phyloP scores from a whole-genome alignment of 1,284 basidiomycete species.

The Irpex rosettiformis region DNA sequence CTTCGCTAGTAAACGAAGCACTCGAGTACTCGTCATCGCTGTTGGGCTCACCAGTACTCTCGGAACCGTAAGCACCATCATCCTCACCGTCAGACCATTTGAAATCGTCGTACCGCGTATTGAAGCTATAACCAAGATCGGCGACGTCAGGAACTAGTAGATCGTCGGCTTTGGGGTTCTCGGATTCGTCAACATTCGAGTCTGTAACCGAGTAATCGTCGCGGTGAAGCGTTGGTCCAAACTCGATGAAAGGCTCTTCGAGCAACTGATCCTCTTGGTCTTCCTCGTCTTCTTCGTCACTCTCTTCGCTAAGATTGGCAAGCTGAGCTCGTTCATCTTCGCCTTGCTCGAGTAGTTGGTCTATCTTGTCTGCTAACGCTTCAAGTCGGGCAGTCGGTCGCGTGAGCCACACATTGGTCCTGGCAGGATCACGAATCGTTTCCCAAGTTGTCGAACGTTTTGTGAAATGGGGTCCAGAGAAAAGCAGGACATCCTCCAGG shows the following conservation, averaged over 20 bases:
- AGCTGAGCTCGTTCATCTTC: background rate
- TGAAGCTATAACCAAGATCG: background rate
- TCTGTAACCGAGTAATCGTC: background rate
- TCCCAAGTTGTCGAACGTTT: background rate
- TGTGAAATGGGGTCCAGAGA: background rate
- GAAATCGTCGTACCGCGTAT: background rate
- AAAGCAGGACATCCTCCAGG: constrained; percentile 31
- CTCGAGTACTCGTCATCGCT: background rate
- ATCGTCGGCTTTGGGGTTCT: background rate
- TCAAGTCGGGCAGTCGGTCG: background rate
- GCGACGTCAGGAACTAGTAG: background rate
- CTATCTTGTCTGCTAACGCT: background rate
- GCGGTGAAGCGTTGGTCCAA: background rate
- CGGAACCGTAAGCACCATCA: background rate
- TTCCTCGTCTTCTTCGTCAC: background rate
- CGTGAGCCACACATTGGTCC: background rate
- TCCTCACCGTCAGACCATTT: background rate
- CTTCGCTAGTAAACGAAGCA: background rate
- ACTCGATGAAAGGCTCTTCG: background rate
- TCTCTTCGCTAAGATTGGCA: background rate
- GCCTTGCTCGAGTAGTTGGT: background rate
- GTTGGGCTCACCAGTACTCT: background rate
- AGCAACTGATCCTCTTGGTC: background rate
- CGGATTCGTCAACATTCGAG: background rate
- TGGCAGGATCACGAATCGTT: background rate